Conservation (phyloP, 192 early-diverging fungal genomes). For the Rhizophagus clarus region DNA sequence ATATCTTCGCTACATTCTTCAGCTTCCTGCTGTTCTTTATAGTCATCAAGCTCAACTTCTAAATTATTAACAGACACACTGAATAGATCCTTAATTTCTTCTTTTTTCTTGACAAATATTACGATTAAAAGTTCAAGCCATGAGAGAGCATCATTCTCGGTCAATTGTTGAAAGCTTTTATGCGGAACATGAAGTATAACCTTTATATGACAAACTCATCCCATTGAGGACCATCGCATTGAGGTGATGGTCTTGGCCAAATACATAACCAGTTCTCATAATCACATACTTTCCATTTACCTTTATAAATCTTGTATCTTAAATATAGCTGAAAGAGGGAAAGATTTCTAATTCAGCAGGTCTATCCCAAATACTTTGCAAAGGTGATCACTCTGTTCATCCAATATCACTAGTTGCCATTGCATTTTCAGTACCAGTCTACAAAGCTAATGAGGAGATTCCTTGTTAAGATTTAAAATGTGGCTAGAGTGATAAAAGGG, state of each 20-base stretch:
- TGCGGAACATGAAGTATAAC: constrained; percentile 14
- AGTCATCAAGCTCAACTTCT: no score
- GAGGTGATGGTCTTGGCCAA: no score
- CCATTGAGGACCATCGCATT: not conserved
- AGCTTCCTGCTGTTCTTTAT: no score
- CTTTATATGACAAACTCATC: not conserved
- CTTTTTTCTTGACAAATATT: not conserved
- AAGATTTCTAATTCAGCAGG: no score
- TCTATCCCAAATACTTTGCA: no score
- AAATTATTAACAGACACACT: no score
- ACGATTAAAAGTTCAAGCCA: not conserved
- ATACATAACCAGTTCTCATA: no score
- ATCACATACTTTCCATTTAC: no score
- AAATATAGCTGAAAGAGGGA: not conserved
- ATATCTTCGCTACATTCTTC: no score
- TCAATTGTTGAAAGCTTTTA: no score
- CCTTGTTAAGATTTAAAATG: not conserved
- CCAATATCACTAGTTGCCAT: no score
- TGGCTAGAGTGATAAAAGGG: not conserved
- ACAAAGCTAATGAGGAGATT: not conserved
- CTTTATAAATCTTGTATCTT: not conserved
- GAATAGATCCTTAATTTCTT: not conserved
- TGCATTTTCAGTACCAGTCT: not conserved
- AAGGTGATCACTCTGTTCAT: no score
- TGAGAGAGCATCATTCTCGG: not conserved